phyloP scores from a whole-genome alignment of 495 filamentous ascomycete genomes.

The Geopyxis carbonaria region DNA sequence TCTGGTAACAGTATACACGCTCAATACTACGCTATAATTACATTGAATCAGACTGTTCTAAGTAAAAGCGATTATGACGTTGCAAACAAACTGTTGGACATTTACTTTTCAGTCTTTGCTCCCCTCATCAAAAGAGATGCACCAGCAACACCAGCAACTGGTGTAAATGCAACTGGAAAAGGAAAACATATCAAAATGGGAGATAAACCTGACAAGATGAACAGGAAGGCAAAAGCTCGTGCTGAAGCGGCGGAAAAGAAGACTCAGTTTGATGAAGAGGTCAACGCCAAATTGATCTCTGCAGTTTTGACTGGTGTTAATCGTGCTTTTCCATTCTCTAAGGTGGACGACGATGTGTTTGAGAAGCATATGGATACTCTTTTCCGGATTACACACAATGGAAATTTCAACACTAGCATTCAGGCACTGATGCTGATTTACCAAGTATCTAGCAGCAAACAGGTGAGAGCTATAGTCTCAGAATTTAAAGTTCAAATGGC shows the following conservation, averaged over 20 bases:
- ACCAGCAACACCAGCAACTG: slow-evolving; percentile 12
- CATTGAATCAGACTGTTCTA: slow-evolving; percentile 86
- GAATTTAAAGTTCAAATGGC: neutral
- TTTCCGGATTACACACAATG: slow-evolving; percentile 88
- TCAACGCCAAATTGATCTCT: slow-evolving; percentile 76
- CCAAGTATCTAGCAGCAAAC: slow-evolving; percentile 65
- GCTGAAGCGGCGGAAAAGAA: slow-evolving; percentile 36
- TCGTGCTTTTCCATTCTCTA: slow-evolving; percentile 82
- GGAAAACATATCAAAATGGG: slow-evolving; percentile 19
- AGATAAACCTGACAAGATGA: slow-evolving; percentile 18
- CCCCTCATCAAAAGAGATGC: slow-evolving; percentile 46
- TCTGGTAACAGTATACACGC: slow-evolving; percentile 74
- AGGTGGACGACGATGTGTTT: slow-evolving; percentile 42
- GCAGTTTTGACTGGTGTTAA: slow-evolving; percentile 87
- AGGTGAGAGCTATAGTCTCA: slow-evolving; percentile 28
- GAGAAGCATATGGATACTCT: slow-evolving; percentile 72
- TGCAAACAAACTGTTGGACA: slow-evolving; percentile 63
- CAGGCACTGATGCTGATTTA: slow-evolving; percentile 93
- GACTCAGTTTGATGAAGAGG: slow-evolving; percentile 45
- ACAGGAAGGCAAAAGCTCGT: slow-evolving; percentile 16
- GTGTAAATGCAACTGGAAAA: slow-evolving; percentile 24
- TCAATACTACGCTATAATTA: slow-evolving; percentile 91
- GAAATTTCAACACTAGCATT: slow-evolving; percentile 96
- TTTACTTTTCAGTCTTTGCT: slow-evolving; percentile 82
- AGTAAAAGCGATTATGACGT: slow-evolving; percentile 56